phyloP scores from a whole-genome alignment of 768 basidiomycete species.

The Suillus plorans region DNA sequence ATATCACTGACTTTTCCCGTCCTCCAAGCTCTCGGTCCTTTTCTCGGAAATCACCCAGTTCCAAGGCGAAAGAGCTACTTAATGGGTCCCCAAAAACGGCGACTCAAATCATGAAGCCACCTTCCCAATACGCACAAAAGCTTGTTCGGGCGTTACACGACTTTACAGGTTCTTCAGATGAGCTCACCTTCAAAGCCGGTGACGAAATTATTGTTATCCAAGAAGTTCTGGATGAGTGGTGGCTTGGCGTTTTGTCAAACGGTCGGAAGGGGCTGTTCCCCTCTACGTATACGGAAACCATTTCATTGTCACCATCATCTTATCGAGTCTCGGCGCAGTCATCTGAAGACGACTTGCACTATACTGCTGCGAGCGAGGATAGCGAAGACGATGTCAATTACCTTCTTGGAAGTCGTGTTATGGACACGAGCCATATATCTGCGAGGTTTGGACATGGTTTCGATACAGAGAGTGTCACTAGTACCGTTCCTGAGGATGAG shows the following conservation, averaged over 20 bases:
- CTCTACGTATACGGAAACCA: constrained; percentile 62
- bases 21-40: constrained; percentile 37
- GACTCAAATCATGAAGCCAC: constrained; percentile 48
- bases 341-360: constrained; percentile 19
- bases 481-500: constrained; percentile 43
- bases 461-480: constrained; percentile 42
- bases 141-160: constrained; percentile 72
- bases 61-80: constrained; percentile 21
- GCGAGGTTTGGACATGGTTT: constrained; percentile 22
- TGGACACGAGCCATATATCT: constrained; percentile 12
- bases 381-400: constrained; percentile 22
- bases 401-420: constrained; percentile 12
- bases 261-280: constrained; percentile 84
- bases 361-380: constrained; percentile 14
- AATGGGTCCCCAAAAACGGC: constrained; percentile 28
- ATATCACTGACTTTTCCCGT: constrained; percentile 28
- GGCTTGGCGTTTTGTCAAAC: constrained; percentile 70
- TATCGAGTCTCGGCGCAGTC: constrained; percentile 32
- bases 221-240: constrained; percentile 89
- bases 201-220: constrained; percentile 74
- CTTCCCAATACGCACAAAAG: constrained; percentile 49
- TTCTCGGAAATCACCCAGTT: constrained; percentile 28
- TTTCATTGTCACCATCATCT: constrained; percentile 13
- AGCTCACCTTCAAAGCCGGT: constrained; percentile 72
- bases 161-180: constrained; percentile 74